Evolutionary conservation across 2,329 filamentous ascomycete genomes (phyloP).

Genomic region (Pseudocercospora fijiensis): DNA sequence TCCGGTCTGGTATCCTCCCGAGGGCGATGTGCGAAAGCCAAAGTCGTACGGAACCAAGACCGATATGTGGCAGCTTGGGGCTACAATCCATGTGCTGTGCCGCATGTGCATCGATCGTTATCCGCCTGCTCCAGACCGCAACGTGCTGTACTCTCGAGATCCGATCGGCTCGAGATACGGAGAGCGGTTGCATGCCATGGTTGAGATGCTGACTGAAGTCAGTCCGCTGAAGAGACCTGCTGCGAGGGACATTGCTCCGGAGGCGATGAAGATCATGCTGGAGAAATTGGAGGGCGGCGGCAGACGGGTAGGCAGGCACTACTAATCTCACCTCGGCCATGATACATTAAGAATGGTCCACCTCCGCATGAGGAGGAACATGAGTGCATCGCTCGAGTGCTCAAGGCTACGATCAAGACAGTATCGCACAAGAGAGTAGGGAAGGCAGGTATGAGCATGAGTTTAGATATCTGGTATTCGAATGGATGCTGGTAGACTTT

Average conservation of each 20-base stretch:
- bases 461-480: no score
- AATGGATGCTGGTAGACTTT: no score
- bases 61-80: constrained; percentile 24
- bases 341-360: neutral
- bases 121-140: neutral
- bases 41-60: constrained; percentile 21
- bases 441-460: no score
- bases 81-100: constrained; percentile 17
- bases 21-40: constrained; percentile 11
- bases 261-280: neutral
- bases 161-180: constrained; percentile 13
- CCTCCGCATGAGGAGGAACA: no score
- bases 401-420: no score
- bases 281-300: neutral
- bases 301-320: neutral
- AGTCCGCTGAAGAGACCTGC: constrained; percentile 10
- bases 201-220: constrained; percentile 8
- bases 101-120: neutral
- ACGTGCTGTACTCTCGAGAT: neutral
- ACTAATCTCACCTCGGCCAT: neutral
- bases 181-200: constrained; percentile 9
- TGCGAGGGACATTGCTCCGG: constrained; percentile 16
- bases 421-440: no score
- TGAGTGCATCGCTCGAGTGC: no score
- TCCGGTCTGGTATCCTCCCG: constrained; percentile 23